phyloP scores from a whole-genome alignment of 73 alveolate genomes.

The Chromera velia region DNA sequence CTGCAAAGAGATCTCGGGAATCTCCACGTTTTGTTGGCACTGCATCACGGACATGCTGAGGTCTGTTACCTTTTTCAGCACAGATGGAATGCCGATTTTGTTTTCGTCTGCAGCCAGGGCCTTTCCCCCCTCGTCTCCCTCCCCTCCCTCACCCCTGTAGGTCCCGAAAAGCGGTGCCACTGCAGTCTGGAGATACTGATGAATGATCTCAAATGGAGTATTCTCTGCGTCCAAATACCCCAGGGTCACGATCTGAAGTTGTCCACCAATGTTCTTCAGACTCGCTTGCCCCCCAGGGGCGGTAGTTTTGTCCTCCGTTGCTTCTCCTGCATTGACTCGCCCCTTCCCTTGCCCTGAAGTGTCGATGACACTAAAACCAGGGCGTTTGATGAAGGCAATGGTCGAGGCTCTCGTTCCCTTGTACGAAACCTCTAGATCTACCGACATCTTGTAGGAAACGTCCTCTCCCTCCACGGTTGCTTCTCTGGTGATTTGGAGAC shows the following conservation, averaged over 20 bases:
- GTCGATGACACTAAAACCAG: not conserved
- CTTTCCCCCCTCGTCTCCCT: constrained; percentile 13
- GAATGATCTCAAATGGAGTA: constrained; percentile 34
- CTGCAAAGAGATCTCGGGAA: constrained; percentile 57
- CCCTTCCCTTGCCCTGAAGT: too few relatives aligned
- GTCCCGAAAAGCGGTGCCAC: constrained; percentile 26
- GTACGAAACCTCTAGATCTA: not conserved
- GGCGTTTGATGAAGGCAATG: not conserved
- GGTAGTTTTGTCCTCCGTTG: not conserved
- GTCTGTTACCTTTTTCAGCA: constrained; percentile 26
- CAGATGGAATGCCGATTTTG: constrained; percentile 27
- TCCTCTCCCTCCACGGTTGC: not conserved
- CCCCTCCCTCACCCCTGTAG: constrained; percentile 23
- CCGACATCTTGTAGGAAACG: not conserved
- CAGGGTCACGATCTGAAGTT: not conserved
- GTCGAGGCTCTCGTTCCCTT: not conserved
- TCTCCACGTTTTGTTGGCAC: constrained; percentile 63
- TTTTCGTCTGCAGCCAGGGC: not conserved
- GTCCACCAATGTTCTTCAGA: not conserved
- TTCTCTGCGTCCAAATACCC: not conserved
- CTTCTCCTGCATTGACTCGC: not conserved
- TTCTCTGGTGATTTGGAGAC: not conserved
- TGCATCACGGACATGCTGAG: constrained; percentile 38
- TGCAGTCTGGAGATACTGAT: constrained; percentile 18
- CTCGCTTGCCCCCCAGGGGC: not conserved